Base-by-base conservation (phyloP, 163 green algal species). In the Scenedesmus sp. region DNA sequence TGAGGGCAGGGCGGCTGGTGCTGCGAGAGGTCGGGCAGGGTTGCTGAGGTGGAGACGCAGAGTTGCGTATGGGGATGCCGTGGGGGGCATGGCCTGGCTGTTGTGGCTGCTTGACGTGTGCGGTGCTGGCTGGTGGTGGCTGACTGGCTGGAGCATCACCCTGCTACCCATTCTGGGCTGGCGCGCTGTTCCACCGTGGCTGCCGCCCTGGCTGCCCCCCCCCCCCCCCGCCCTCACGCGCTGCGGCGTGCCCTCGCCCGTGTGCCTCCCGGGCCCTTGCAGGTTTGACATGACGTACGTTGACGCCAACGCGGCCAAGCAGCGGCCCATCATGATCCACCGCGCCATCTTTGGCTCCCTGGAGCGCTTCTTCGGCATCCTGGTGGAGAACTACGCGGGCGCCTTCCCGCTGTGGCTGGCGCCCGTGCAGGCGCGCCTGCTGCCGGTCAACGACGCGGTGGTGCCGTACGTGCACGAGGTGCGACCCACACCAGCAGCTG, bases 311-410 rank as follows among this genome's bases (percentile, higher is more conserved):
- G 94, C 94, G 81, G 84, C 80, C 15, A 96, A 96, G 93, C 93
- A 98, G 93, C 95, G 96, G 43, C 98, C 98, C 83, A 99, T 99
- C 95, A 99, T 99, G 98, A 99, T 99, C 90, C 98, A 99, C 93
- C 96, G 95, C 68, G 98, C 98, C 83, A 99, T 99, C 92, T 97
- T 99, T 86, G 98, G 98, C 44, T 99, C 96, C 1, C 88, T 99
- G n/a, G 98, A 99, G 96, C 96, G 98, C 65, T 99, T 99, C 95
- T 99, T 99, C 90, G 98, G 98, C 90, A 98, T 99, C 86, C 95
- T 99, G 13, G 97, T 98, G 24, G 98, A 99, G 91, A 99, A 99
- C 96, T 99, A 98, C 92, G 97, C 96, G 26, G 87, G 98, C 43
- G 97, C 98, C 5, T 99, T 99, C 94, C 98, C 98, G 5, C 93